Evolutionary conservation across 345 rosid genomes (phyloP), one percentile per base, ranked within the genome.

Genomic region (Boechera stricta): DNA sequence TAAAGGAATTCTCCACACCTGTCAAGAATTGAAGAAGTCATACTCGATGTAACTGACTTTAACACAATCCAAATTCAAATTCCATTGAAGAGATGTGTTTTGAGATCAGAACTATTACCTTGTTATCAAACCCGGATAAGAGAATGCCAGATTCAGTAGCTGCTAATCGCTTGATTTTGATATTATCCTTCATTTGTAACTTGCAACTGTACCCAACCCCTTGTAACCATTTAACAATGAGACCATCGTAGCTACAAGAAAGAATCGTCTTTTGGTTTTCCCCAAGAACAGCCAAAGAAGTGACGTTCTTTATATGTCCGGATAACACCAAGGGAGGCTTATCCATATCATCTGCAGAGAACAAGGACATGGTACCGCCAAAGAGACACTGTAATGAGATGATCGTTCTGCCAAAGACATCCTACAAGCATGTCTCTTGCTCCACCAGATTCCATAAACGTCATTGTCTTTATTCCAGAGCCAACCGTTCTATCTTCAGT

Each of bases 401-500:
- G 82, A 77, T 84, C 84, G 67, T 90, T 87, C 81, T 83, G 91
- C 96, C 93, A 90, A 67, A 90, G 90, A 74, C 96, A 89, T 78
- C 92, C 94, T 53, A 89, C 94, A 71, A 91, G 87, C 92, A 91
- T 91, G 76, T 85, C 88, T 55, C 89, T 89, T 39, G 87, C 84
- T 58, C 84, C 89, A 76, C 87, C 87, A 11, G 91, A 75, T 71
- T 76, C 87, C 38, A 82, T 64, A 80, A 80, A 79, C 35, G 81
- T 73, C 72, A 89, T 67, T 10, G 92, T 91, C 65, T 85, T 87
- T 49, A 79, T 77, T 42, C 86, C 80, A 54, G 74, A 82, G 47
- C 85, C 89, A 60, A 63, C 83, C 45, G 66, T 84, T 33, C 94
- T 92, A 29, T 91, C 88, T 60, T 82, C 88, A 73, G 72, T 55